These are phyloP conservation scores for Myxozyma udenii DNA, from an alignment of 805 yeast genomes.

Conservation along the genomic window DNA sequence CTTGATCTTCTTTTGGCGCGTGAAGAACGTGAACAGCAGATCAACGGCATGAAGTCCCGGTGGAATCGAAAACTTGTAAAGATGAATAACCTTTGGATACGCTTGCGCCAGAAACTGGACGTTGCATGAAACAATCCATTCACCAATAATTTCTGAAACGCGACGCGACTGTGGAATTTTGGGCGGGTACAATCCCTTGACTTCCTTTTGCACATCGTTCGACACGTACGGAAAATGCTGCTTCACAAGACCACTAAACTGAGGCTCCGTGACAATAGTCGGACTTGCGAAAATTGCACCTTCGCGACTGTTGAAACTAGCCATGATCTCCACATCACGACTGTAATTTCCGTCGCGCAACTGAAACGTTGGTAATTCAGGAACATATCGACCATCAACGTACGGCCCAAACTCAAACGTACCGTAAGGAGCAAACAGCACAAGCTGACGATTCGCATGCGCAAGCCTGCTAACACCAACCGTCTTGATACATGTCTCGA, in stretches of 20 bases:
- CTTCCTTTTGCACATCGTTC: slow-evolving; percentile 3
- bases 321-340: slow-evolving; percentile 11
- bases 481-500: slow-evolving; percentile 16
- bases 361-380: slow-evolving; percentile 19
- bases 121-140: slow-evolving; percentile 23
- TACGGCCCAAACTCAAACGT: slow-evolving; percentile 27
- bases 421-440: slow-evolving; percentile 13
- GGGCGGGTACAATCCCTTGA: slow-evolving; percentile 11
- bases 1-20: background rate
- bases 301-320: slow-evolving; percentile 19
- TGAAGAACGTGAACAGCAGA: slow-evolving; percentile 23
- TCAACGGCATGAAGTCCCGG: slow-evolving; percentile 25
- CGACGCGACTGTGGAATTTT: slow-evolving; percentile 10
- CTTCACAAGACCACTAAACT: slow-evolving; percentile 8
- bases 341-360: slow-evolving; percentile 12
- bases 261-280: slow-evolving; percentile 4
- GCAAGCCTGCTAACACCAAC: slow-evolving; percentile 6
- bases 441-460: slow-evolving; percentile 13
- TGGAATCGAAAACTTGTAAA: slow-evolving; percentile 20
- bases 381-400: slow-evolving; percentile 22
- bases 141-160: slow-evolving; percentile 14
- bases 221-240: slow-evolving; percentile 21
- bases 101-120: slow-evolving; percentile 7
- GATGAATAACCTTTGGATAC: slow-evolving; percentile 4
- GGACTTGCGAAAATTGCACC: slow-evolving; percentile 26